Evolutionary conservation across 2,329 filamentous ascomycete genomes (phyloP).

Genomic region (Colletotrichum destructivum): DNA sequence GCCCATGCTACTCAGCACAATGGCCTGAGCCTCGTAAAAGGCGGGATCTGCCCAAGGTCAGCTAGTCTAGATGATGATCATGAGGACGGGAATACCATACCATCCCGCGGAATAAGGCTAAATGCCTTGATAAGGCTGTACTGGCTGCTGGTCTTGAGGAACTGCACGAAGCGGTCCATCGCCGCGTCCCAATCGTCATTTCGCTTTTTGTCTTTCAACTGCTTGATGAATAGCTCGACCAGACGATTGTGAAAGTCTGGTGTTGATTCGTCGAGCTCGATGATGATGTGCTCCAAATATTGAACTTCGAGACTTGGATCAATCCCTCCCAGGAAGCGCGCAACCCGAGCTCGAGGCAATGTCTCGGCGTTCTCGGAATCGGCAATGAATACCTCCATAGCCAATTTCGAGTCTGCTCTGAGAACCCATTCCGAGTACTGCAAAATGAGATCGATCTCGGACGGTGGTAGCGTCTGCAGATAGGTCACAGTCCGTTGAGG

Average conservation of each 20-base stretch:
- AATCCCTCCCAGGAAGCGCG: constrained; percentile 80
- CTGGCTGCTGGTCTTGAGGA: constrained; percentile 82
- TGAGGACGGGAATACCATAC: constrained; percentile 62
- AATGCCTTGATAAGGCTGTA: constrained; percentile 88
- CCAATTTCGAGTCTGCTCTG: constrained; percentile 77
- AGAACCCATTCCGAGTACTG: constrained; percentile 94
- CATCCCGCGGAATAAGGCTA: constrained; percentile 82
- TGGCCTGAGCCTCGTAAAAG: constrained; percentile 91
- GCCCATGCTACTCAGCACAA: constrained; percentile 94
- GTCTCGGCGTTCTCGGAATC: constrained; percentile 94
- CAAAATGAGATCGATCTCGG: constrained; percentile 90
- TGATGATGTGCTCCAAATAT: constrained; percentile 93
- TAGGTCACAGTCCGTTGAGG: constrained; percentile 89
- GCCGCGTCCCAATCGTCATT: constrained; percentile 69
- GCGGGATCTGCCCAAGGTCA: constrained; percentile 72
- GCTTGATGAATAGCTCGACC: constrained; percentile 77
- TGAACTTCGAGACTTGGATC: constrained; percentile 80
- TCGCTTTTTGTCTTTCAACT: constrained; percentile 63
- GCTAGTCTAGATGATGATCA: constrained; percentile 35
- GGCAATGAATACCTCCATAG: constrained; percentile 93
- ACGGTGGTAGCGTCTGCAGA: constrained; percentile 88
- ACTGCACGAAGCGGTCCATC: constrained; percentile 78
- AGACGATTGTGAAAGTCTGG: constrained; percentile 91
- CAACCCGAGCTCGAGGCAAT: constrained; percentile 82
- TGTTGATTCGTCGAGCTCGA: constrained; percentile 86